phyloP scores from a whole-genome alignment of 1,284 basidiomycete genomes.

The Cerrena zonata region DNA sequence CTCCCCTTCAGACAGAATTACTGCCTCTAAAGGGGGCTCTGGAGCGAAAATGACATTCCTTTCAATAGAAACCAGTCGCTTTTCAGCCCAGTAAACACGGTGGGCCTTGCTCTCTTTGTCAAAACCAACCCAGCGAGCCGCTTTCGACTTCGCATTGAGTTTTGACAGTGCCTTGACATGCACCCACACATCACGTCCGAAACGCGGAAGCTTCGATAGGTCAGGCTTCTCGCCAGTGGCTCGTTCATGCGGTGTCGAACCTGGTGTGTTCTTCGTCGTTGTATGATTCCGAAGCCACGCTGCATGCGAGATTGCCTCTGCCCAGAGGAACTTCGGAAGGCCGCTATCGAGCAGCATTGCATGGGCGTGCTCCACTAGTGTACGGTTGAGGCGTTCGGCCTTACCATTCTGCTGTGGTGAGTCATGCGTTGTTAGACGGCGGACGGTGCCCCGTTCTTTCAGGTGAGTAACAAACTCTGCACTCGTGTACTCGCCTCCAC shows the following conservation, averaged over 20 bases:
- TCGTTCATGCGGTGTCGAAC: conserved; percentile 15
- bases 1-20: too few species aligned
- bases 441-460: conserved; percentile 23
- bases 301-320: conserved; percentile 18
- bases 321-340: conserved; percentile 25
- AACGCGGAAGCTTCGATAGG: conserved; percentile 5
- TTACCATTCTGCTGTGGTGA: too few species aligned
- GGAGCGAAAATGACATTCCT: conserved; percentile 16
- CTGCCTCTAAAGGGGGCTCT: conserved; percentile 16
- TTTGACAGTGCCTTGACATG: too few species aligned
- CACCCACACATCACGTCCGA: not conserved
- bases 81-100: conserved; percentile 15
- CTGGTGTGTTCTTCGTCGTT: too few species aligned
- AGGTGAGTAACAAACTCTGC: not conserved
- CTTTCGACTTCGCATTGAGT: conserved; percentile 11
- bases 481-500: too few species aligned
- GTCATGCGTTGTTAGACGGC: too few species aligned
- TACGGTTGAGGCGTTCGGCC: conserved; percentile 28
- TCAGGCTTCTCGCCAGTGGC: conserved; percentile 14
- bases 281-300: conserved; percentile 23
- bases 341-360: conserved; percentile 15
- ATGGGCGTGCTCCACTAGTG: conserved; percentile 10
- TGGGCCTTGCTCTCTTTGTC: conserved; percentile 14
- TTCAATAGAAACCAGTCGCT: too few species aligned
- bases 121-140: conserved; percentile 19